Conservation (phyloP, 2,329 filamentous ascomycete genomes). For the Myriosclerotinia curreyana region DNA sequence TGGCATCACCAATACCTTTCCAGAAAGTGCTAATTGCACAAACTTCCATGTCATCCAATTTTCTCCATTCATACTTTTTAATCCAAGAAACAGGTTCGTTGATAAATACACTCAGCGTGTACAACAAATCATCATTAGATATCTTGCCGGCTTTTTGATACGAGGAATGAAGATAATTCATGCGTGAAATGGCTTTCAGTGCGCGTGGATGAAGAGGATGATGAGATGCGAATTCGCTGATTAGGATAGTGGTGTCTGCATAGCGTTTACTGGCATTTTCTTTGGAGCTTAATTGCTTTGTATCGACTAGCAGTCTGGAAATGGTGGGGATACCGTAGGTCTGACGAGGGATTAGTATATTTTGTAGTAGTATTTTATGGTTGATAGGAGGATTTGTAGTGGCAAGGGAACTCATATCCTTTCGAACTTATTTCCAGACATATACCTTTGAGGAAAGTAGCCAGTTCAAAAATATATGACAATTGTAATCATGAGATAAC, state of each 20-base stretch:
- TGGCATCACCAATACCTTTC: slow-evolving; percentile 68
- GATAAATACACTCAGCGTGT: slow-evolving; percentile 64
- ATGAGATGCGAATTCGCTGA: slow-evolving; percentile 30
- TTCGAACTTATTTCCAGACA: not conserved
- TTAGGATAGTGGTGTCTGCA: slow-evolving; percentile 32
- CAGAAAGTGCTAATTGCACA: slow-evolving; percentile 67
- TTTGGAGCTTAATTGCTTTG: slow-evolving; percentile 47
- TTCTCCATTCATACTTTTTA: slow-evolving; percentile 66
- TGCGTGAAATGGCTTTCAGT: slow-evolving; percentile 55
- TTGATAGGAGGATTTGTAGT: not conserved
- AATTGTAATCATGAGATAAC: too few relatives aligned
- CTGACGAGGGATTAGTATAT: slow-evolving; percentile 32
- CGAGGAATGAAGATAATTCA: slow-evolving; percentile 60
- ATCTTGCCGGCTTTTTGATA: slow-evolving; percentile 60
- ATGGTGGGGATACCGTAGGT: slow-evolving; percentile 57
- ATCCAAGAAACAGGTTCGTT: slow-evolving; percentile 64
- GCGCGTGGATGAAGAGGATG: slow-evolving; percentile 40
- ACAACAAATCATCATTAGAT: slow-evolving; percentile 60
- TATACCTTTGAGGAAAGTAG: not conserved
- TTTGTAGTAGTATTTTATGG: not conserved
- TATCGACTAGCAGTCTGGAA: slow-evolving; percentile 48
- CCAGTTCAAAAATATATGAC: not conserved
- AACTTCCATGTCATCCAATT: slow-evolving; percentile 62
- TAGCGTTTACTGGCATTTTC: slow-evolving; percentile 47
- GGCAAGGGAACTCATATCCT: not conserved